Evolutionary conservation across 306 rosid species (phyloP).

Genomic region (Quercus mongolica): DNA sequence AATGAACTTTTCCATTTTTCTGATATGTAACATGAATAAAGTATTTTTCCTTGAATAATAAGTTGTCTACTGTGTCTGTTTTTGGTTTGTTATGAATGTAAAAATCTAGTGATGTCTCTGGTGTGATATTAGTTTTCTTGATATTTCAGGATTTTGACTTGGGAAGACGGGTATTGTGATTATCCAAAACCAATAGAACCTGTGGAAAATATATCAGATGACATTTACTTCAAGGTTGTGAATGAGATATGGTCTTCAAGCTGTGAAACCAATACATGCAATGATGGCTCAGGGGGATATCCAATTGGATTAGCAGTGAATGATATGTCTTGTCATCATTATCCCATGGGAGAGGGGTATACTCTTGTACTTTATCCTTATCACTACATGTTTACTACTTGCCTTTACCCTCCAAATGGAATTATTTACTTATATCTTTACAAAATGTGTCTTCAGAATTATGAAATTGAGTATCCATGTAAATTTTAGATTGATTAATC

Average conservation of each 20-base stretch:
- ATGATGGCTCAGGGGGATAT: slow-evolving; percentile 35
- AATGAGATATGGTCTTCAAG: slow-evolving; percentile 33
- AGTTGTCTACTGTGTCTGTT: neutral
- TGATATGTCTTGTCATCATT: slow-evolving; percentile 58
- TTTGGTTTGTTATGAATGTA: slow-evolving; percentile 3
- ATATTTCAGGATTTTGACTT: slow-evolving; percentile 67
- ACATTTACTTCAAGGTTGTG: slow-evolving; percentile 22
- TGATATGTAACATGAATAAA: neutral
- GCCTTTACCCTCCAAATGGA: neutral
- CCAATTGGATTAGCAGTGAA: slow-evolving; percentile 47
- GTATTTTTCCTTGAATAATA: neutral
- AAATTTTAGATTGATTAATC: neutral
- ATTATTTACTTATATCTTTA: neutral
- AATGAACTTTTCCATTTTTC: neutral
- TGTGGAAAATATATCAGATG: slow-evolving; percentile 30
- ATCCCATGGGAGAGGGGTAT: slow-evolving; percentile 83
- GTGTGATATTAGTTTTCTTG: slow-evolving; percentile 17
- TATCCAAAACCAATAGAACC: slow-evolving; percentile 37
- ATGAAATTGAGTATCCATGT: neutral
- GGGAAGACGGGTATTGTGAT: slow-evolving; percentile 73
- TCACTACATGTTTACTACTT: slow-evolving; percentile 1
- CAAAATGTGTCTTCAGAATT: neutral
- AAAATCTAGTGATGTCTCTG: slow-evolving; percentile 7
- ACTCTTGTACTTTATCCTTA: slow-evolving; percentile 16
- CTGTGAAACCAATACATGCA: slow-evolving; percentile 17